Evolutionary conservation across 116 monocot species (phyloP).

Genomic region (Cymodocea nodosa): DNA sequence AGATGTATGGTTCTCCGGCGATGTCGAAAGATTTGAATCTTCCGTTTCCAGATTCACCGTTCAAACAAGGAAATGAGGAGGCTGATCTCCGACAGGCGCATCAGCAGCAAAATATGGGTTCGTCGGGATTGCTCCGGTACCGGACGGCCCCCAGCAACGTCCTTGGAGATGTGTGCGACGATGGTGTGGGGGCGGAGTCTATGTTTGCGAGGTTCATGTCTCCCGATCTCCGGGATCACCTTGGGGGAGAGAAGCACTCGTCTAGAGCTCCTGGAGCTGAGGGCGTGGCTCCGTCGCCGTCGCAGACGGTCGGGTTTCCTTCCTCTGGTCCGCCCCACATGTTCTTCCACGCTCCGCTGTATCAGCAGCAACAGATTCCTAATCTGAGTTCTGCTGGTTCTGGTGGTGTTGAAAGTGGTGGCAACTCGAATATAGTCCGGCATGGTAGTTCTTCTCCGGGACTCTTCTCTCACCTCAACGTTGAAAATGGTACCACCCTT

Average conservation of each 20-base stretch:
- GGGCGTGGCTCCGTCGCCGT: background rate
- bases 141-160: slow-evolving; percentile 72
- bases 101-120: slow-evolving; percentile 30
- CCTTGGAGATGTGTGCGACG: slow-evolving; percentile 49
- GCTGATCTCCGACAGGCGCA: slow-evolving; percentile 20
- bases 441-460: slow-evolving; percentile 76
- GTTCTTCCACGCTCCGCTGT: slow-evolving; percentile 26
- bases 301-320: background rate
- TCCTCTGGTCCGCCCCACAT: slow-evolving; percentile 23
- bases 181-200: slow-evolving; percentile 17
- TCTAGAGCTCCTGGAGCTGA: slow-evolving; percentile 4
- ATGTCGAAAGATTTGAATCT: slow-evolving; percentile 66
- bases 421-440: slow-evolving; percentile 36
- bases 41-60: slow-evolving; percentile 25
- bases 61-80: slow-evolving; percentile 33
- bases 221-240: slow-evolving; percentile 23
- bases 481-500: slow-evolving; percentile 52
- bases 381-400: slow-evolving; percentile 4
- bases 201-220: slow-evolving; percentile 39
- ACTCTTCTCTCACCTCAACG: slow-evolving; percentile 48
- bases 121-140: slow-evolving; percentile 61
- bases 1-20: slow-evolving; percentile 69
- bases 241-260: slow-evolving; percentile 12
- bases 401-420: slow-evolving; percentile 11
- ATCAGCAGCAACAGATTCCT: slow-evolving; percentile 22